phyloP scores from a whole-genome alignment of 2,329 filamentous ascomycete species.

The Colletotrichum tofieldiae region DNA sequence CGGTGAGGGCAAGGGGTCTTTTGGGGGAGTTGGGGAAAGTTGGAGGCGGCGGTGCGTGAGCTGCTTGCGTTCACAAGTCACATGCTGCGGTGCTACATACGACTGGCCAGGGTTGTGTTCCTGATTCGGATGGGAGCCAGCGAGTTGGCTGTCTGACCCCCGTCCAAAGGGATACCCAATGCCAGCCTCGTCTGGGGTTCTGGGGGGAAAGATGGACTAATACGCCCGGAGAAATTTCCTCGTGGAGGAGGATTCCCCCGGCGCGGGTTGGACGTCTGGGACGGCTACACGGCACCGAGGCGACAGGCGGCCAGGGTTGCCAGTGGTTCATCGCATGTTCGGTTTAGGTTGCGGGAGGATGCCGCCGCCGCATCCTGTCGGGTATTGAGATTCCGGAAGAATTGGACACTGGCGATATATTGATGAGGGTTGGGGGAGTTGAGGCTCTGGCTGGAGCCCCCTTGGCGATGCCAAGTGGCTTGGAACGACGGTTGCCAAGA shows the following conservation, averaged over 20 bases:
- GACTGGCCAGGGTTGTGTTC: neutral
- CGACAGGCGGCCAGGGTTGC: neutral
- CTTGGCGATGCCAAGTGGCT: conserved; percentile 25
- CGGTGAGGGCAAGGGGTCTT: conserved; percentile 34
- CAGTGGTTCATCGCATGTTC: neutral
- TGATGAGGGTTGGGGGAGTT: conserved; percentile 24
- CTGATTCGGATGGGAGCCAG: conserved; percentile 1
- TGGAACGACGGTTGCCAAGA: conserved; percentile 30
- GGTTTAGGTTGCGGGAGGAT: conserved; percentile 26
- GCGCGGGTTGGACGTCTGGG: conserved; percentile 2
- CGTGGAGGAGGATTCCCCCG: neutral
- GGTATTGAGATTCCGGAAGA: neutral
- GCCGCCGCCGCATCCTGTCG: conserved; percentile 3
- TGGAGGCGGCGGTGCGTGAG: conserved; percentile 13
- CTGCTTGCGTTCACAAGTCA: neutral
- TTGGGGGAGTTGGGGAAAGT: conserved; percentile 35
- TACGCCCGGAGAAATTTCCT: neutral
- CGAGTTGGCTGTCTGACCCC: neutral
- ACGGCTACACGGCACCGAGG: conserved; percentile 13
- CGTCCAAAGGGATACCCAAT: neutral
- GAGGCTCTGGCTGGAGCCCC: conserved; percentile 36
- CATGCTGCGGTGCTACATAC: neutral
- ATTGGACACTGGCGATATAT: neutral
- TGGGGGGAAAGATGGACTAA: neutral
- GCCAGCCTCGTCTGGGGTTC: neutral